Base-by-base conservation (phyloP, 2,329 filamentous ascomycete genomes). In the Claviceps cyperi region DNA sequence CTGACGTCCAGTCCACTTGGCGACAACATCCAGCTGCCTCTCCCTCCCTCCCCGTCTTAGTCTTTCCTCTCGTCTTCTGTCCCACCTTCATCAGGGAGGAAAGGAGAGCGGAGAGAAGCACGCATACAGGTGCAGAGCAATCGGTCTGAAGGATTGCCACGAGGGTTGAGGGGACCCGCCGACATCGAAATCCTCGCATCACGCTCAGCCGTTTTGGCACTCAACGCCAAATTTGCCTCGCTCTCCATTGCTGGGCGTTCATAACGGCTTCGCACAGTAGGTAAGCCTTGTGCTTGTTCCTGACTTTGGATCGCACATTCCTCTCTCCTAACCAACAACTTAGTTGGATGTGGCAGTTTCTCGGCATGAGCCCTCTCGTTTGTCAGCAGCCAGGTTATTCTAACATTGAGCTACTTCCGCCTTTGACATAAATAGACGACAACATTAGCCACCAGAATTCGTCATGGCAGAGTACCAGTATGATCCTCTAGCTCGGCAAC, bases 381-480 rank as follows among this genome's bases (percentile, higher is more conserved):
- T 45, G 28, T 49, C 5, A 49, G 32, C 24, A 44, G 9, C 32
- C 21, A 39, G 44, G 13, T 19, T 14, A 38, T 47, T 37, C 37
- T 36, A 47, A 47, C 44, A 37, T 28, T 17, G 9, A 36, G 43
- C 21, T 14, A 19, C 22, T 36, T 14, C 41, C 36, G 6, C 14
- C 24, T 28, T 21, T 36, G 19, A n/a, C 43, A 24, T n/a, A 41
- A 2, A 24, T 43, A 32, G 45, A 41, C 38, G 21, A 19, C 36
- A 43, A 35, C 22, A n/a, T 4, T 32, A 32, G 9, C 28, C 28
- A 32, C 39, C 35, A 5, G 38, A 37, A 40, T 28, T 47, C 53
- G 67, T 55, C 60, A 81, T 81, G 77, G 73, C 76, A 59, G 76
- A 80, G 60, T 79, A 80, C 58, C 74, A 73, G 6, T 72, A 73